phyloP scores from a whole-genome alignment of 495 filamentous ascomycete genomes.

The Letharia columbiana region DNA sequence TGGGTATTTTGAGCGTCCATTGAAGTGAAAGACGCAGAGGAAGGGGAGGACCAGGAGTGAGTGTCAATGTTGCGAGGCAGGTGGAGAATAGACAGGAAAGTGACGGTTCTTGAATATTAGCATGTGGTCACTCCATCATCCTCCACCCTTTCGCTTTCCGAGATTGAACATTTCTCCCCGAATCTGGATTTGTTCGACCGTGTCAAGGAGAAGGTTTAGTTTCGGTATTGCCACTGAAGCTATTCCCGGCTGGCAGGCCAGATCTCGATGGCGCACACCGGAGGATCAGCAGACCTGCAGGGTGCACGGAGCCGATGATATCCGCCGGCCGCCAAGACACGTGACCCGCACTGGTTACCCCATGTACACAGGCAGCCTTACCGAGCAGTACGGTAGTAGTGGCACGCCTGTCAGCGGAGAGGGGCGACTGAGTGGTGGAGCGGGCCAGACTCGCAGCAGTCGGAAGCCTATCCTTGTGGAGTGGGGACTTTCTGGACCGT shows the following conservation, averaged over 20 bases:
- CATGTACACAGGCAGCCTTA: not conserved
- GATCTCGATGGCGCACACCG: too few species aligned
- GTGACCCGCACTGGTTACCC: too few species aligned
- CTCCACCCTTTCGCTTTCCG: not conserved
- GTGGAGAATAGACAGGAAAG: not conserved
- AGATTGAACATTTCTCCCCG: not conserved
- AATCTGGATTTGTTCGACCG: not conserved
- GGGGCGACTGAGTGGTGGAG: too few species aligned
- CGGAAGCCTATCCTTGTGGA: too few species aligned
- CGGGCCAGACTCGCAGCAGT: too few species aligned
- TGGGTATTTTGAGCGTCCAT: slow-evolving; percentile 27
- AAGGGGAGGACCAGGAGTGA: not conserved
- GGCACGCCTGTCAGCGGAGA: not conserved
- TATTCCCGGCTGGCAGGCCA: not conserved
- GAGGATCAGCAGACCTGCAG: not conserved
- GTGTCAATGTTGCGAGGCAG: not conserved
- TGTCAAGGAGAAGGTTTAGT: not conserved
- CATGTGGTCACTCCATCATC: not conserved
- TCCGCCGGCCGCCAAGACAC: not conserved
- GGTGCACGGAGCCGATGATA: not conserved
- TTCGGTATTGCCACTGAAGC: not conserved
- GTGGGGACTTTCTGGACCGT: too few species aligned
- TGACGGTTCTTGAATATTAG: not conserved
- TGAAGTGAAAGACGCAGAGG: slow-evolving; percentile 14
- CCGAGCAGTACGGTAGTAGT: not conserved